phyloP scores from a whole-genome alignment of 2,329 filamentous ascomycete genomes.

The Karstenula rhodostoma region DNA sequence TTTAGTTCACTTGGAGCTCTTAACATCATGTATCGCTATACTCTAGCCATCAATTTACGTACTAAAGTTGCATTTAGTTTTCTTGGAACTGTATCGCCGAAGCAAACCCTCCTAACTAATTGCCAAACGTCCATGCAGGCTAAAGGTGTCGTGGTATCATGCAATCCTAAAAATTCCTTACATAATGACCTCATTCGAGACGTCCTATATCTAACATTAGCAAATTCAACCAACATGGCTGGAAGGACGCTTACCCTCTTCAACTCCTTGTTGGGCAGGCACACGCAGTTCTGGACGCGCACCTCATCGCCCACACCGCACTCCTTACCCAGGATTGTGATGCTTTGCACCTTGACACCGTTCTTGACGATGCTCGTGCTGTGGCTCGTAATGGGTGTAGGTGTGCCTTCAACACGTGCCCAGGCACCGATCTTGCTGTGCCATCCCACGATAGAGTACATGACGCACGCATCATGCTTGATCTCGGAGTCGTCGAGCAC shows the following conservation, averaged over 20 bases:
- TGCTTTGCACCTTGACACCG: constrained; percentile 97
- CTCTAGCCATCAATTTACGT: background rate
- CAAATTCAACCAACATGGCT: constrained; percentile 3
- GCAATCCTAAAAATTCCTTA: constrained; percentile 54
- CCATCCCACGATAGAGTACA: constrained; percentile 98
- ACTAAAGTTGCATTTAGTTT: background rate
- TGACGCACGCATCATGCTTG: constrained; percentile 93
- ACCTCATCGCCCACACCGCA: constrained; percentile 93
- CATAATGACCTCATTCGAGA: constrained; percentile 90
- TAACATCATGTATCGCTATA: background rate
- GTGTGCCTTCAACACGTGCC: constrained; percentile 96
- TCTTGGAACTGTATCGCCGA: background rate
- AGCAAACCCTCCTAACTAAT: background rate
- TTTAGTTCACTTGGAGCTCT: background rate
- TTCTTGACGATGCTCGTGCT: constrained; percentile 96
- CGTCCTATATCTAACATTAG: constrained; percentile 67
- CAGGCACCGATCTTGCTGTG: constrained; percentile 95
- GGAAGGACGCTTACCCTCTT: constrained; percentile 74
- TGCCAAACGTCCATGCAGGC: constrained; percentile 1
- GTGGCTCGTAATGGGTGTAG: constrained; percentile 86
- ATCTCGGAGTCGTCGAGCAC: constrained; percentile 95
- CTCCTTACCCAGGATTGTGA: constrained; percentile 97
- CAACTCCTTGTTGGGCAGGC: constrained; percentile 96
- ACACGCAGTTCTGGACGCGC: constrained; percentile 96
- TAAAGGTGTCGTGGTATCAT: constrained; percentile 27